Base-by-base conservation (phyloP, 2,329 filamentous ascomycete genomes). In the Cercospora janseana region DNA sequence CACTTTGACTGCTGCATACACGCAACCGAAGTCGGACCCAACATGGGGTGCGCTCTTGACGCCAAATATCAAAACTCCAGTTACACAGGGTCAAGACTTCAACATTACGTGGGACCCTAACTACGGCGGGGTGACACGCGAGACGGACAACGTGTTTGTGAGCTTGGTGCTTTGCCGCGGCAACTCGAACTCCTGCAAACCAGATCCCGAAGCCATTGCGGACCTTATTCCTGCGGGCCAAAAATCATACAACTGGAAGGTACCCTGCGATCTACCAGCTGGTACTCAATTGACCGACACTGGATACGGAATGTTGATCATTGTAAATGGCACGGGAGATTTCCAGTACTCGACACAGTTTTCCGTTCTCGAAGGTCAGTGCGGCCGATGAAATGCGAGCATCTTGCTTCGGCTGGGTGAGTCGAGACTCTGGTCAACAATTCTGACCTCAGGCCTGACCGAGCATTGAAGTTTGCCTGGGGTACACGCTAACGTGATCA, bases 301-400 rank as follows among this genome's bases (percentile, higher is more conserved):
- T 24, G 53, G 53, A 1, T 44, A 52, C 37, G 52, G 52, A 6
- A 52, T 55, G 53, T 41, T 55, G 49, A 44, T 55, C 9, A 55
- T 55, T 40, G 53, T 52, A 16, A 49, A 55, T 41, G 43, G 43
- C 6, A 47, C 41, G 7, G 53, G 53, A 10, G 41, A 52, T 41
- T 55, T 51, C 21, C 53, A 55, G 46, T 55, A 55, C 37, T 50
- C 46, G 41, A 55, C 49, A 28, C 53, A 55, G 42, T 55, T 55
- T 12, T 49, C 37, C 23, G 35, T 55, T 3, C 7, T 52, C 41
- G 32, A 16, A 9, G 27, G 46, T 21, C 9, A 21, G 8, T 37
- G 20, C 12, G 35, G 43, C 21, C 43, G 28, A 2, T 37, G 18
- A 15, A 15, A 15, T 32, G 29, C n/a, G 6, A 13, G 3, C 16